Evolutionary conservation across 2,329 filamentous ascomycete species (phyloP), one percentile per base, ranked within the genome.

Genomic region (Colletotrichum limetticola): DNA sequence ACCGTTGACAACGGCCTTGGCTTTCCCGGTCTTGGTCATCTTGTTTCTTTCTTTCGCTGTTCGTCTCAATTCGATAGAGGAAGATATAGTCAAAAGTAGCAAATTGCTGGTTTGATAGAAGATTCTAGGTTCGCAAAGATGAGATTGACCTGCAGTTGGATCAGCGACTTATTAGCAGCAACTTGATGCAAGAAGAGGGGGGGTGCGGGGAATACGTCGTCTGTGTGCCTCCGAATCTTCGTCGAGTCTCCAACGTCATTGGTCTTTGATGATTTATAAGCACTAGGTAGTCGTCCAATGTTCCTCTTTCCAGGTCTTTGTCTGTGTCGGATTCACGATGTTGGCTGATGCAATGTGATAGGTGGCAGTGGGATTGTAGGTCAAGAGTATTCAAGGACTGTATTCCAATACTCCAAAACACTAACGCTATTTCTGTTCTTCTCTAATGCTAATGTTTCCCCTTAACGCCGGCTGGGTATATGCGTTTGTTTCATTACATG

Each of bases 1-100:
- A 74, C 85, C 86, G 76, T 87, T 84, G 62, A 89, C 78, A 30
- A 82, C 84, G 56, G 89, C 89, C 74, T 78, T 80, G 66, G 80
- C 83, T 75, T 81, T 78, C 42, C 81, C 81, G 55, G 77, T 79
- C 35, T 76, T 76, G 35, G 55, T 61, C 74, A 57, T 67, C 42
- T 60, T 64, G 42, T 32, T n/a, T 30, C 52, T 42, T 61, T 4
- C 32, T 35, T 19, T 66, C n/a, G 37, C 2, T 8, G 14, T 19
- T 42, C 16, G 28, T 60, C 19, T 14, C 22, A 35, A 5, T 8
- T 28, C 12, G 8, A 19, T 57, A 3, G 16, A 3, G 14, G 3
- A 19, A 42, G 14, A 42, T 19, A 5, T 3, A 1, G 8, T 12
- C 5, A 24, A 53, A 9, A 24, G 8, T 42, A 42, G 37, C 16